Evolutionary conservation across 768 basidiomycete species (phyloP).

Genomic region (Cystofilobasidium capitatum): DNA sequence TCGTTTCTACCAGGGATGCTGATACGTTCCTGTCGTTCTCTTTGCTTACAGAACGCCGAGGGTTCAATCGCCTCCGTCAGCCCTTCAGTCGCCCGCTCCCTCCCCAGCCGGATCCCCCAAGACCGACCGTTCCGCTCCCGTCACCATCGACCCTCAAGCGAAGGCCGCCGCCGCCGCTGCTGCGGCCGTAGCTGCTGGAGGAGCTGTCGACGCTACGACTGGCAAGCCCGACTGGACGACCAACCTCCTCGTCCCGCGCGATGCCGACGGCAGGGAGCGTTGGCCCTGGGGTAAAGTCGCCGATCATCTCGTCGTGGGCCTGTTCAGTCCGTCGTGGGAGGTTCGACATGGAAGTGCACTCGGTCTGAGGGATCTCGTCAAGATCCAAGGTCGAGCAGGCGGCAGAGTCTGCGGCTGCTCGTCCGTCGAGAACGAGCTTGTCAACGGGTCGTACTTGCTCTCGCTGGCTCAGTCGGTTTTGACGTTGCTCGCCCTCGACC

Average conservation of each 20-base stretch:
- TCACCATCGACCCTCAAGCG: constrained; percentile 40
- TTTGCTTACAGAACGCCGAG: constrained; percentile 1
- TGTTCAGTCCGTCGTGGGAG: constrained; percentile 81
- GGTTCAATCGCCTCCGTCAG: constrained; percentile 20
- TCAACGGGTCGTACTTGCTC: constrained; percentile 27
- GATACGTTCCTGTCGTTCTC: constrained; percentile 30
- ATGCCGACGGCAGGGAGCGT: constrained; percentile 15
- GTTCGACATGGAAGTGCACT: constrained; percentile 86
- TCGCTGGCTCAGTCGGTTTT: constrained; percentile 71
- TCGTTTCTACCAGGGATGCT: constrained; percentile 52
- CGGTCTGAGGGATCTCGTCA: constrained; percentile 78
- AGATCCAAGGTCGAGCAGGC: constrained; percentile 67
- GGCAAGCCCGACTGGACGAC: constrained; percentile 33
- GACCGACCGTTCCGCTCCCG: constrained; percentile 20
- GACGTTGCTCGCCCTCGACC: constrained; percentile 81
- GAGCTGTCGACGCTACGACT: constrained; percentile 44
- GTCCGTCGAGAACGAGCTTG: constrained; percentile 9
- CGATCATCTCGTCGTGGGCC: constrained; percentile 65
- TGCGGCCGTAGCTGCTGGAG: constrained; percentile 30
- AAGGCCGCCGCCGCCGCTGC: constrained; percentile 37
- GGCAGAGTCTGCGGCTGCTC: constrained; percentile 50
- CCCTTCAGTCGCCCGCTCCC: constrained; percentile 28
- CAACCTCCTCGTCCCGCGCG: constrained; percentile 22
- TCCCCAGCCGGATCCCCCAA: constrained; percentile 15
- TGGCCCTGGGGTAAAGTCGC: constrained; percentile 50